Conservation (phyloP, 148 eudicot genomes). For the Arctostaphylos glauca region DNA sequence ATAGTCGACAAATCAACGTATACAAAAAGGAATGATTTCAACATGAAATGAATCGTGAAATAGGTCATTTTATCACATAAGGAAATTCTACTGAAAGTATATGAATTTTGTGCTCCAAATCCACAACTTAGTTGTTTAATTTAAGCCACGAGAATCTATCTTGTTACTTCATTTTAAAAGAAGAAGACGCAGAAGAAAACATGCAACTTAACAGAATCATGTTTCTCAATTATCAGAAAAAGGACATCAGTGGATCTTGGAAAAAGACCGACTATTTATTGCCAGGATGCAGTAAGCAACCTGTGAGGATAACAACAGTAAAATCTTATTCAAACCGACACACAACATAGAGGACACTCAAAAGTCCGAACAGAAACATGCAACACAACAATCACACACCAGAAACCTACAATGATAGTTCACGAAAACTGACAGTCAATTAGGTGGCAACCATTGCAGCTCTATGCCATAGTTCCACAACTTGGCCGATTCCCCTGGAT, state of each 20-base stretch:
- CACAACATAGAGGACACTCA: neutral
- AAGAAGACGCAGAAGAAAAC: neutral
- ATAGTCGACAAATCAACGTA: no score
- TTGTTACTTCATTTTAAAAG: neutral
- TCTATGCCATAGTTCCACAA: conserved; percentile 30
- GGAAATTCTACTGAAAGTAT: no score
- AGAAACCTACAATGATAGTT: neutral
- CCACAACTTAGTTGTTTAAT: no score
- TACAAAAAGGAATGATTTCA: no score
- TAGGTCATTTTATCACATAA: no score
- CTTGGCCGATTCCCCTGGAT: conserved; percentile 10
- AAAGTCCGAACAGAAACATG: neutral
- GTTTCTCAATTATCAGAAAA: neutral
- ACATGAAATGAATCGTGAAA: no score
- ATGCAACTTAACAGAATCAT: neutral
- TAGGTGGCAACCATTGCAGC: conserved; percentile 36
- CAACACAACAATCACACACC: neutral
- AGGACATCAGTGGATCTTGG: neutral
- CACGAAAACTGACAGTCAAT: neutral
- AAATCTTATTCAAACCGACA: neutral
- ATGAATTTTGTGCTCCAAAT: no score
- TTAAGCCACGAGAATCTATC: no score
- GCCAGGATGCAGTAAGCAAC: neutral
- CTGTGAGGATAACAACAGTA: neutral
- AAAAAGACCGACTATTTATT: neutral